A percentile compares a stretch with the other conserved stretches of the same genome.
phyloP scores from a whole-genome alignment of 176 grass and related monocot genomes.

The Rhynchospora tenuis region DNA sequence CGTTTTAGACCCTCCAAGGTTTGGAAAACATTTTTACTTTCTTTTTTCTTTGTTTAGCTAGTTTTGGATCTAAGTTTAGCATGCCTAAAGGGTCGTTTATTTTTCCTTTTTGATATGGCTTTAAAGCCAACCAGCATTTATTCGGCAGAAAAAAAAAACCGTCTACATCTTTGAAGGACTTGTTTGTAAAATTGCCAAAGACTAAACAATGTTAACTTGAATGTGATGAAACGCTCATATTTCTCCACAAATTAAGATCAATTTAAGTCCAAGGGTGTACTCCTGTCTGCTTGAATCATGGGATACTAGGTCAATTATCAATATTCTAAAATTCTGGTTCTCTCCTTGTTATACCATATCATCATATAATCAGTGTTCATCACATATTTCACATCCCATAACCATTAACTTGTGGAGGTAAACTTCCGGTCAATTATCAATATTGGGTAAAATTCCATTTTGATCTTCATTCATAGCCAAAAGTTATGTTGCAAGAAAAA shows the following conservation, averaged over 20 bases:
- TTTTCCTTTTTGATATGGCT: not conserved
- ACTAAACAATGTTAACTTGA: not conserved
- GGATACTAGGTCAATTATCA: not conserved
- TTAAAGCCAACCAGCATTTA: not conserved
- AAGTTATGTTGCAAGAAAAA: no score
- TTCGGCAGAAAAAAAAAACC: not conserved
- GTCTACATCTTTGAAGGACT: not conserved
- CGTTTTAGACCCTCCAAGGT: no score
- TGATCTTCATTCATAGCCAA: no score
- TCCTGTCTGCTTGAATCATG: constrained; percentile 4
- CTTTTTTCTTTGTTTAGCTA: not conserved
- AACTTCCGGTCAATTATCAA: no score
- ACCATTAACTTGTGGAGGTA: no score
- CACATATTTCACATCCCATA: not conserved
- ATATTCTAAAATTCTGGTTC: not conserved
- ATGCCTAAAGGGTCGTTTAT: no score
- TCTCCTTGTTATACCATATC: no score
- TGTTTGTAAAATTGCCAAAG: not conserved
- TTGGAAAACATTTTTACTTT: not conserved
- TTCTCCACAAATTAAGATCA: constrained; percentile 1
- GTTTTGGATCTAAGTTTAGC: no score
- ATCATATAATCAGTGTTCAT: not conserved
- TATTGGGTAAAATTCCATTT: no score
- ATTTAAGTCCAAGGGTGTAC: not conserved
- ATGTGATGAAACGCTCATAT: not conserved